A percentile compares a stretch with the other conserved stretches of the same genome.
These are phyloP conservation scores for Fomitopsis schrenkii DNA, from an alignment of 1,284 basidiomycete species.

Conservation along the genomic window DNA sequence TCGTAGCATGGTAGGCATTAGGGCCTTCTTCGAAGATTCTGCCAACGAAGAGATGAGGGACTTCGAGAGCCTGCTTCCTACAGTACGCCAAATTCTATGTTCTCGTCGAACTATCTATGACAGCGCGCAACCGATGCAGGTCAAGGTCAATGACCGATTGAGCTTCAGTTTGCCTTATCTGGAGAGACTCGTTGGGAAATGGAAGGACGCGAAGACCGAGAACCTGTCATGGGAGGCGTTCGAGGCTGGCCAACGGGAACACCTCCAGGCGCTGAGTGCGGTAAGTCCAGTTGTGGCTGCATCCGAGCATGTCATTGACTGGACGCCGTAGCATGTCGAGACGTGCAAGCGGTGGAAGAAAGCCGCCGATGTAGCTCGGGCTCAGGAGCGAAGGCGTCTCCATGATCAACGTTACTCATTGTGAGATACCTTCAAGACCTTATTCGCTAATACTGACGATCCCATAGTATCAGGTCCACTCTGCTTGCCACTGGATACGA, in stretches of 20 bases:
- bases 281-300: background rate
- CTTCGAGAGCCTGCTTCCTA: background rate
- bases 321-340: background rate
- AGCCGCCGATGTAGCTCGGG: background rate
- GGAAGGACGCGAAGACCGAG: background rate
- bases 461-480: background rate
- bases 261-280: background rate
- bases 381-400: background rate
- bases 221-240: background rate
- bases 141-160: background rate
- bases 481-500: background rate
- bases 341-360: background rate
- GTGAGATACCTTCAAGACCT: background rate
- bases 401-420: background rate
- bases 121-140: background rate
- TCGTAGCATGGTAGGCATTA: background rate
- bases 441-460: background rate
- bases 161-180: background rate
- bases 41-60: background rate
- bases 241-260: background rate
- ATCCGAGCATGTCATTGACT: background rate
- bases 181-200: background rate
- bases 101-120: background rate
- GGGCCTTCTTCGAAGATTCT: background rate
- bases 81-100: background rate